phyloP scores from a whole-genome alignment of 1,284 basidiomycete species.

The Fistulinella cinereoalba region DNA sequence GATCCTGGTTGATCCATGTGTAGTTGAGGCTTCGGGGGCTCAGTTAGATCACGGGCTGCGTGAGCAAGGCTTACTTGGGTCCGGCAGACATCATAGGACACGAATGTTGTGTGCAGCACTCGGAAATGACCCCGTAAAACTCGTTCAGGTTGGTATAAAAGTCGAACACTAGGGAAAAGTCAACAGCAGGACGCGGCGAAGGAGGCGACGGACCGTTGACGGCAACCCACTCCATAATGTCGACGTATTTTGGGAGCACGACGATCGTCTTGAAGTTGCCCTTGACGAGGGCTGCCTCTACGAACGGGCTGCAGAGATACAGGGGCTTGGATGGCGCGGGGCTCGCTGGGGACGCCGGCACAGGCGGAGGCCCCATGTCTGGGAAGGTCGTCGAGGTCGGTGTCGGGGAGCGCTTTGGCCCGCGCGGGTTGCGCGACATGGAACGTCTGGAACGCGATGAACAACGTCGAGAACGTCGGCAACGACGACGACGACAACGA shows the following conservation, averaged over 20 bases:
- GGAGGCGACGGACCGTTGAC: slow-evolving; percentile 70
- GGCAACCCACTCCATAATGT: slow-evolving; percentile 98
- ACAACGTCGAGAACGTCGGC: neutral
- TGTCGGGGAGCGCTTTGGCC: slow-evolving; percentile 64
- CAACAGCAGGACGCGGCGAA: neutral
- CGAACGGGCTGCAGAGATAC: slow-evolving; percentile 93
- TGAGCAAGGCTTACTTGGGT: slow-evolving; percentile 58
- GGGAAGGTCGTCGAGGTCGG: slow-evolving; percentile 65
- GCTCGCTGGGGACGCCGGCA: slow-evolving; percentile 40
- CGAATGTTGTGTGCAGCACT: slow-evolving; percentile 88
- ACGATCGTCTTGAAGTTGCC: slow-evolving; percentile 99
- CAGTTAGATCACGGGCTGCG: neutral
- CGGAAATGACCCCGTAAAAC: slow-evolving; percentile 94
- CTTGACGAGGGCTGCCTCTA: slow-evolving; percentile 95
- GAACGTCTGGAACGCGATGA: slow-evolving; percentile 48
- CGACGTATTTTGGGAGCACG: slow-evolving; percentile 94
- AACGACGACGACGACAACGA: slow-evolving; percentile 1
- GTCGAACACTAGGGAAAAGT: slow-evolving; percentile 69
- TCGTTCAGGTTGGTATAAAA: slow-evolving; percentile 97
- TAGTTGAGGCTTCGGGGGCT: slow-evolving; percentile 75
- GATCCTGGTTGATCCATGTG: slow-evolving; percentile 96
- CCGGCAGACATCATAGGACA: slow-evolving; percentile 97
- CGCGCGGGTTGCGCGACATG: slow-evolving; percentile 64
- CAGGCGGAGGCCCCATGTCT: slow-evolving; percentile 40
- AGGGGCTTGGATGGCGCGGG: slow-evolving; percentile 58